Percentiles rank a stretch among this genome's conserved stretches.
phyloP scores from a whole-genome alignment of 2,329 filamentous ascomycete species.

The Trichoderma sp. region DNA sequence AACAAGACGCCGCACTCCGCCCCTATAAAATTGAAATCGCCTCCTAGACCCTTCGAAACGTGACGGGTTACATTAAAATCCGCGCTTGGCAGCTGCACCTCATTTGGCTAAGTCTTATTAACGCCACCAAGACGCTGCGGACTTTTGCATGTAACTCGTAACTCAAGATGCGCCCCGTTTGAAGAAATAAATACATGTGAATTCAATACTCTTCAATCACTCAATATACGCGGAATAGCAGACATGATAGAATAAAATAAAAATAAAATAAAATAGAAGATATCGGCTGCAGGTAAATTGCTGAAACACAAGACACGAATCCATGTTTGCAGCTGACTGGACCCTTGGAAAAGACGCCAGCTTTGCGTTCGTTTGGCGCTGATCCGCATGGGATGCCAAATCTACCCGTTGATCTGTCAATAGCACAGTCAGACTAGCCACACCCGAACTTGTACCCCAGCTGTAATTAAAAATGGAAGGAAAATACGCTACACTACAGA shows the following conservation, averaged over 20 bases:
- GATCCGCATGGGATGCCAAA: slow-evolving; percentile 7
- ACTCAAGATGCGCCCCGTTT: too few species aligned
- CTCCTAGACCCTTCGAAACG: slow-evolving; percentile 13
- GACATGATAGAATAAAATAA: background rate
- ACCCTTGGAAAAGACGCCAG: background rate
- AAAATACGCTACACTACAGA: background rate
- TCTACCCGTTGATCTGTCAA: background rate
- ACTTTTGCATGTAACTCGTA: background rate
- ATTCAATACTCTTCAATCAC: too few species aligned
- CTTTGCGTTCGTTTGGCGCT: background rate
- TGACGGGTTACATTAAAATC: slow-evolving; percentile 16
- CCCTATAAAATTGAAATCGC: slow-evolving; percentile 13
- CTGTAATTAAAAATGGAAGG: background rate
- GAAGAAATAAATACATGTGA: too few species aligned
- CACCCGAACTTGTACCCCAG: background rate
- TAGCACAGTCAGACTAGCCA: background rate
- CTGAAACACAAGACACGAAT: background rate
- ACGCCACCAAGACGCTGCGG: background rate
- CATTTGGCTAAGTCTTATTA: background rate
- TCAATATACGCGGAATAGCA: background rate
- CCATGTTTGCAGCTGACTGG: background rate
- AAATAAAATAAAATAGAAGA: background rate
- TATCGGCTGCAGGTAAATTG: background rate
- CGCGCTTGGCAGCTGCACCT: slow-evolving; percentile 3
- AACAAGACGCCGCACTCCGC: background rate